phyloP scores from a whole-genome alignment of 495 filamentous ascomycete species.

The Penicillium pancosmium region DNA sequence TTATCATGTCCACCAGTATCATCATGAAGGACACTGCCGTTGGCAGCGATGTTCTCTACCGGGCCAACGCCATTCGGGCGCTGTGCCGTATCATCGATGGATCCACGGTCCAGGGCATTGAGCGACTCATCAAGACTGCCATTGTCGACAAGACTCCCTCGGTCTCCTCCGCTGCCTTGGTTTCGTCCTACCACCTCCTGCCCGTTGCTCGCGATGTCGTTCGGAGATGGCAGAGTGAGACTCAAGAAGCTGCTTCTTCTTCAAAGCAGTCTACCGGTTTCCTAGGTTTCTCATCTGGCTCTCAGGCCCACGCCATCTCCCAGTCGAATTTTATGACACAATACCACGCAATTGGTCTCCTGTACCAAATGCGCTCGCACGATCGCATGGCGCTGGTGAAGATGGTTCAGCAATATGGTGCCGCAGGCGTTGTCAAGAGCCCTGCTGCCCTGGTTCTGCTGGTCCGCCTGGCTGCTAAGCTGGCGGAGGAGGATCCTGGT shows the following conservation, averaged over 20 bases:
- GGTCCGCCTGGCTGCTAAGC: slow-evolving; percentile 88
- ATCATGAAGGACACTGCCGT: slow-evolving; percentile 99
- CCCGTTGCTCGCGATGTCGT: slow-evolving; percentile 95
- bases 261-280: slow-evolving; percentile 87
- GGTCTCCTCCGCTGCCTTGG: slow-evolving; percentile 93
- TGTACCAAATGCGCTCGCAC: slow-evolving; percentile 97
- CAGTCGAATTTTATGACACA: slow-evolving; percentile 92
- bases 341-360: slow-evolving; percentile 95
- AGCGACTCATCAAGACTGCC: slow-evolving; percentile 97
- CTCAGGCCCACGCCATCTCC: slow-evolving; percentile 62
- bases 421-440: slow-evolving; percentile 89
- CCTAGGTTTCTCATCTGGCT: slow-evolving; percentile 81
- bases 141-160: slow-evolving; percentile 99
- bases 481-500: slow-evolving; percentile 89
- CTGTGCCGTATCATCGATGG: slow-evolving; percentile 97
- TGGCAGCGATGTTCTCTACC: slow-evolving; percentile 91
- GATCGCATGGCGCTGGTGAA: slow-evolving; percentile 99
- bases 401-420: slow-evolving; percentile 98
- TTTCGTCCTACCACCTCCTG: slow-evolving; percentile 97
- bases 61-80: slow-evolving; percentile 95
- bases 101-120: slow-evolving; percentile 97
- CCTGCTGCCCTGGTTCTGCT: slow-evolving; percentile 90
- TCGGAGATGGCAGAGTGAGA: slow-evolving; percentile 97
- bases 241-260: slow-evolving; percentile 91
- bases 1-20: slow-evolving; percentile 98